A percentile compares a stretch with the other conserved stretches of the same genome.
Evolutionary conservation across 306 rosid species (phyloP).

Genomic region (Lithocarpus polystachyus): DNA sequence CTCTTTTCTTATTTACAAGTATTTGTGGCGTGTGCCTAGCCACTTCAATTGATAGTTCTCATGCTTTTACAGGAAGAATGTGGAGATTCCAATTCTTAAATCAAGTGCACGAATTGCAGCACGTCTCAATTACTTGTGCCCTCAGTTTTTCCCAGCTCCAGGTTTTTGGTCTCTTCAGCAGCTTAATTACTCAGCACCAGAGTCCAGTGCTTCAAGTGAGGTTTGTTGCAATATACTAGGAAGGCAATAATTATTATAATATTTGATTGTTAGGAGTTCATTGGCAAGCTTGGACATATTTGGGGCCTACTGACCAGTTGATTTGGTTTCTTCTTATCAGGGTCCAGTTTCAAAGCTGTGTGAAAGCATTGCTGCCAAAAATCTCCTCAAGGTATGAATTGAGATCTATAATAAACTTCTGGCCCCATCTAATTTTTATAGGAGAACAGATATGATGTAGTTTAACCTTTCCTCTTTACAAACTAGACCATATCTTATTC

Average conservation of each 20-base stretch:
- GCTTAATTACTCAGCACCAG: constrained; percentile 36
- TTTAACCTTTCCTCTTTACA: neutral
- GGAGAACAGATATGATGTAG: neutral
- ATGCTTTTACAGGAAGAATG: constrained; percentile 63
- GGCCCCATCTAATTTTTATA: constrained; percentile 11
- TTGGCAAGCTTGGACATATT: neutral
- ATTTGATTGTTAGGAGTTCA: constrained; percentile 8
- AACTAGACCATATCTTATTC: neutral
- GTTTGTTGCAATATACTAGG: constrained; percentile 50
- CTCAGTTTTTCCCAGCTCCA: constrained; percentile 92
- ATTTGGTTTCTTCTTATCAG: constrained; percentile 45
- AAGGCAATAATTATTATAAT: constrained; percentile 12
- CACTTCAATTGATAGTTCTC: constrained; percentile 17
- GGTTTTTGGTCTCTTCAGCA: constrained; percentile 65
- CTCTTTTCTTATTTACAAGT: constrained; percentile 8
- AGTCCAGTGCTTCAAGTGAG: constrained; percentile 57
- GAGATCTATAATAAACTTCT: neutral
- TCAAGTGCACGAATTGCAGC: constrained; percentile 81
- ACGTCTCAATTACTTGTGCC: constrained; percentile 80
- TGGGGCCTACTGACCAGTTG: neutral
- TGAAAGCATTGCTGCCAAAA: constrained; percentile 61
- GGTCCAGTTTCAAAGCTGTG: constrained; percentile 39
- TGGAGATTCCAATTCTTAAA: constrained; percentile 77
- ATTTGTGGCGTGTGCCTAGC: constrained; percentile 2
- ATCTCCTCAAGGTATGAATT: constrained; percentile 83